phyloP scores from a whole-genome alignment of 768 basidiomycete species.

The Exsudoporus frostii region DNA sequence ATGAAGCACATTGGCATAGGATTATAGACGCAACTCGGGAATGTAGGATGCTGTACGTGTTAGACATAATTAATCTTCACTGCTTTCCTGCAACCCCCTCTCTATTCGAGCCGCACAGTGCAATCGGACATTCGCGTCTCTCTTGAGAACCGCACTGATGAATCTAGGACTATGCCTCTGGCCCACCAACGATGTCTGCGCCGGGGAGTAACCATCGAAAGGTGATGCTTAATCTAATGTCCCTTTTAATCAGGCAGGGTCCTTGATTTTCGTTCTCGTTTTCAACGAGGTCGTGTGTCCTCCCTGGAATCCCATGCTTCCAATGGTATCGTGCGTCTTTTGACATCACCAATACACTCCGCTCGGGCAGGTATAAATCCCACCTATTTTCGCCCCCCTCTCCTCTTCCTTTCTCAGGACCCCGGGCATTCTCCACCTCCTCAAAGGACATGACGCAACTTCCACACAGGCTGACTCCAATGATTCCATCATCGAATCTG shows the following conservation, averaged over 20 bases:
- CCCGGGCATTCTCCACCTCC: constrained; percentile 15
- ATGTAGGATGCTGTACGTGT: neutral
- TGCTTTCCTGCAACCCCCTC: constrained; percentile 5
- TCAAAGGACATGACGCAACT: constrained; percentile 81
- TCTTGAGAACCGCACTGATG: neutral
- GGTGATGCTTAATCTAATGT: constrained; percentile 73
- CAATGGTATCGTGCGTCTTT: constrained; percentile 82
- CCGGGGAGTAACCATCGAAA: constrained; percentile 85
- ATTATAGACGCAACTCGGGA: constrained; percentile 18
- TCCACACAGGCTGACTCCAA: constrained; percentile 80
- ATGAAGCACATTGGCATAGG: constrained; percentile 19
- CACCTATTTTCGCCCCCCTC: constrained; percentile 4
- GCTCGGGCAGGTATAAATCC: constrained; percentile 69
- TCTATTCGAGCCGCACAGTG: neutral
- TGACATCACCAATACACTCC: constrained; percentile 74
- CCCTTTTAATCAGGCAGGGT: constrained; percentile 46
- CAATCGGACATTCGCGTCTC: constrained; percentile 1
- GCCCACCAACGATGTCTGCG: constrained; percentile 75
- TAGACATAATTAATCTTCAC: constrained; percentile 25
- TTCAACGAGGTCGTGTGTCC: constrained; percentile 58
- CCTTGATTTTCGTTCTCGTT: constrained; percentile 18
- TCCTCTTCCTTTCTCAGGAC: neutral
- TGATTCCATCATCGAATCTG: constrained; percentile 86
- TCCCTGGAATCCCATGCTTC: constrained; percentile 81
- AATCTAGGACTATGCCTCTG: constrained; percentile 16